Percentiles rank a stretch among this genome's conserved stretches.
Evolutionary conservation across 2,329 filamentous ascomycete species (phyloP).

Genomic region (Camptophora hylomeconis): DNA sequence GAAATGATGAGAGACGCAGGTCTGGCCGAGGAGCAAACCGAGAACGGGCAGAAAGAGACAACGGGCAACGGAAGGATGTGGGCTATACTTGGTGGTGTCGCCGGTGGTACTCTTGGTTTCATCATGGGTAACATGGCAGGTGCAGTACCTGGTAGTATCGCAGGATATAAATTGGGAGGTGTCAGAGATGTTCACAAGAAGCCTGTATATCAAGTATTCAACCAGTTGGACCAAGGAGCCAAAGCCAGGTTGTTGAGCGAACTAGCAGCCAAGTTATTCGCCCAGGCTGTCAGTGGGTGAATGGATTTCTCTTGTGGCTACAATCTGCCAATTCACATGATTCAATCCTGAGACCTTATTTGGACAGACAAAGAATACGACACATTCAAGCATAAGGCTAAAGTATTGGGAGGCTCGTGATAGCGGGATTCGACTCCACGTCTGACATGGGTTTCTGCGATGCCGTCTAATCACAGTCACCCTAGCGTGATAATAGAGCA

Average conservation of each 20-base stretch:
- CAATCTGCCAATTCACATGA: too few species aligned
- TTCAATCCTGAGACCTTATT: too few species aligned
- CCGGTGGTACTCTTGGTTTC: conserved; percentile 82
- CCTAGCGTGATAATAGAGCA: too few species aligned
- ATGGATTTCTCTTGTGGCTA: too few species aligned
- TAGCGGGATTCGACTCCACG: too few species aligned
- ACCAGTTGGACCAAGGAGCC: conserved; percentile 73
- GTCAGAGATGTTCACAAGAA: conserved; percentile 84
- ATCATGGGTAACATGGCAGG: conserved; percentile 90
- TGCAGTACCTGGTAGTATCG: conserved; percentile 76
- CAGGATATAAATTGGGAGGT: conserved; percentile 81
- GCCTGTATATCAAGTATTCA: conserved; percentile 84
- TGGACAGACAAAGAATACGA: too few species aligned
- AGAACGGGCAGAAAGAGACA: conserved; percentile 16
- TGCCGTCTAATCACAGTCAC: too few species aligned
- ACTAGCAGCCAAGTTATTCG: conserved; percentile 72
- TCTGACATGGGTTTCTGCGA: too few species aligned
- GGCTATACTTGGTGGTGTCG: conserved; percentile 70
- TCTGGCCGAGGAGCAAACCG: conserved; percentile 58
- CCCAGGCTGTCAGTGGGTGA: conserved; percentile 18
- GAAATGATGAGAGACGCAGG: conserved; percentile 81
- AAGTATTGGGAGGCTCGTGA: too few species aligned
- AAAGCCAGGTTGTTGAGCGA: conserved; percentile 70
- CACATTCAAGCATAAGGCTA: too few species aligned
- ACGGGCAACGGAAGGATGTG: conserved; percentile 64